phyloP scores from a whole-genome alignment of 208 protist species.

The Vickermania ingenoplastis region DNA sequence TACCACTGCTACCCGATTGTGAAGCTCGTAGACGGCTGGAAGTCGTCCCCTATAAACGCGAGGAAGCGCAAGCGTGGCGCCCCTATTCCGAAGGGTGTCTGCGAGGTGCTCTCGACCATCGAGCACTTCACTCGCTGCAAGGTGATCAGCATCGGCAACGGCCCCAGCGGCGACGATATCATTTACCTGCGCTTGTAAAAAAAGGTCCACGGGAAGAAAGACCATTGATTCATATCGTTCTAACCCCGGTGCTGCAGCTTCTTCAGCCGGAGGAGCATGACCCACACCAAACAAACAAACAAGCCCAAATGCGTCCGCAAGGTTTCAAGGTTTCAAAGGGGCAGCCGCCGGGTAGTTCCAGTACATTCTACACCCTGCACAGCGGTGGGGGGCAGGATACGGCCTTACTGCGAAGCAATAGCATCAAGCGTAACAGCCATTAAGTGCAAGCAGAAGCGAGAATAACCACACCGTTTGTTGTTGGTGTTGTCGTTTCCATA shows the following conservation, averaged over 20 bases:
- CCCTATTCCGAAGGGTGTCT: slow-evolving; percentile 66
- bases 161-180: slow-evolving; percentile 72
- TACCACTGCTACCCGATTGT: slow-evolving; percentile 84
- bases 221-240: neutral
- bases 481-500: too few species aligned
- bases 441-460: too few species aligned
- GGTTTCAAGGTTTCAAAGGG: too few species aligned
- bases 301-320: too few species aligned
- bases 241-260: neutral
- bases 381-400: too few species aligned
- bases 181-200: slow-evolving; percentile 84
- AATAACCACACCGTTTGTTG: too few species aligned
- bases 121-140: slow-evolving; percentile 81
- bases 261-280: neutral
- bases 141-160: slow-evolving; percentile 89
- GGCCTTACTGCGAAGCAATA: too few species aligned
- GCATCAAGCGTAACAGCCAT: too few species aligned
- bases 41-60: slow-evolving; percentile 55
- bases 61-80: slow-evolving; percentile 35
- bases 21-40: slow-evolving; percentile 81
- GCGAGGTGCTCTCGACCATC: slow-evolving; percentile 68
- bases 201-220: too few species aligned
- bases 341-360: too few species aligned
- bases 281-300: neutral
- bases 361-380: too few species aligned